phyloP scores from a whole-genome alignment of 208 protist genomes.

The Phytomonas sp. region DNA sequence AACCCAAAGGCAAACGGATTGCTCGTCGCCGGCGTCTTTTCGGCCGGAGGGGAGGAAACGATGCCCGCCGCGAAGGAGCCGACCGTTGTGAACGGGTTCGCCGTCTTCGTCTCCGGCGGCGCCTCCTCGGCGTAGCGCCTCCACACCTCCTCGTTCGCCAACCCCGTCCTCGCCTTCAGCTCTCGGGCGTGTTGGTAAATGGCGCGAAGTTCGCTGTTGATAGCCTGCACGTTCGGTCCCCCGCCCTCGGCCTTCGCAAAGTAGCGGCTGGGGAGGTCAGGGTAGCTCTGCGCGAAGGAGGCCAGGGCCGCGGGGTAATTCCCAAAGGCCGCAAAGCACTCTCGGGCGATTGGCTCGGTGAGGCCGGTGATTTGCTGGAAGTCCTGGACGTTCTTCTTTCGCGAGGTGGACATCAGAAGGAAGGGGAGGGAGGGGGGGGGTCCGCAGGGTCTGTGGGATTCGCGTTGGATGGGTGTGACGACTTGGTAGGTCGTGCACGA shows the following conservation, averaged over 20 bases:
- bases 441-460: neutral
- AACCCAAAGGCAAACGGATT: constrained; percentile 18
- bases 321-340: constrained; percentile 53
- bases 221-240: constrained; percentile 31
- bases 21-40: constrained; percentile 2
- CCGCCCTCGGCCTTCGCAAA: constrained; percentile 36
- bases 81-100: neutral
- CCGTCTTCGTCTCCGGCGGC: neutral
- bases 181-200: constrained; percentile 59
- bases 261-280: constrained; percentile 34
- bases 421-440: no score
- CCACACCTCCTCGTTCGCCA: constrained; percentile 48
- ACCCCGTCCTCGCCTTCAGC: constrained; percentile 29
- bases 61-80: neutral
- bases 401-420: neutral
- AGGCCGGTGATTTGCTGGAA: constrained; percentile 60
- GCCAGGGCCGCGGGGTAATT: constrained; percentile 58
- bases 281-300: constrained; percentile 69
- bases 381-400: constrained; percentile 11
- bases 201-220: constrained; percentile 56
- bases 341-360: constrained; percentile 31
- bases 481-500: neutral
- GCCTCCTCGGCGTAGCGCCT: constrained; percentile 18
- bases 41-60: neutral
- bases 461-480: neutral